These are phyloP conservation scores for Colletotrichum sp. DNA, from an alignment of 2,329 filamentous ascomycete species.

Conservation along the genomic window DNA sequence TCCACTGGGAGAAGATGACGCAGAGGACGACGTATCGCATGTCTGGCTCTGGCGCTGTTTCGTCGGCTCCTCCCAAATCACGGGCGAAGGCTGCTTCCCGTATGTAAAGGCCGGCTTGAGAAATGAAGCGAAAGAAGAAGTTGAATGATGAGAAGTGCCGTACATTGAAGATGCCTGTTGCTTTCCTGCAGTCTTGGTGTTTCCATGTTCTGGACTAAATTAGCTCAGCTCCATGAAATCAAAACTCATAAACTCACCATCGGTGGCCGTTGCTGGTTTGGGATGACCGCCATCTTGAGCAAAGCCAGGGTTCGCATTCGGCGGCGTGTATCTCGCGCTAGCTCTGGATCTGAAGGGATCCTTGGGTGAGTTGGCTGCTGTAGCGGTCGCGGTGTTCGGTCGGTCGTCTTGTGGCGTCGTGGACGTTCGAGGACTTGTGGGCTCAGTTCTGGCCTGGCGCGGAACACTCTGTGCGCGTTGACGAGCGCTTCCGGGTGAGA, in stretches of 20 bases:
- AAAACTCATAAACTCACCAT: neutral
- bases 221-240: neutral
- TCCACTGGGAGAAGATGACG: slow-evolving; percentile 21
- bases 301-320: slow-evolving; percentile 1
- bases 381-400: slow-evolving; percentile 10
- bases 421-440: slow-evolving; percentile 10
- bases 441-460: slow-evolving; percentile 10
- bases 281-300: neutral
- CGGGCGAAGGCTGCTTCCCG: neutral
- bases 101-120: neutral
- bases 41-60: neutral
- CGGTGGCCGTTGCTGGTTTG: neutral
- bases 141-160: slow-evolving; percentile 30
- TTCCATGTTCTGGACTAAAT: neutral
- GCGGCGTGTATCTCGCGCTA: slow-evolving; percentile 22
- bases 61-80: neutral
- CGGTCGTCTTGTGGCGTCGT: slow-evolving; percentile 12
- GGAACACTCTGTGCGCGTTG: slow-evolving; percentile 36
- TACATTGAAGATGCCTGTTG: slow-evolving; percentile 51
- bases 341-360: slow-evolving; percentile 19
- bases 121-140: neutral
- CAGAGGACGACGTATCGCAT: neutral
- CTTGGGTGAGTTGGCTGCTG: slow-evolving; percentile 9
- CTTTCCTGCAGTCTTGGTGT: slow-evolving; percentile 19
- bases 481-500: slow-evolving; percentile 24